phyloP scores from a whole-genome alignment of 805 yeast genomes.

The Starmera pachycereana region DNA sequence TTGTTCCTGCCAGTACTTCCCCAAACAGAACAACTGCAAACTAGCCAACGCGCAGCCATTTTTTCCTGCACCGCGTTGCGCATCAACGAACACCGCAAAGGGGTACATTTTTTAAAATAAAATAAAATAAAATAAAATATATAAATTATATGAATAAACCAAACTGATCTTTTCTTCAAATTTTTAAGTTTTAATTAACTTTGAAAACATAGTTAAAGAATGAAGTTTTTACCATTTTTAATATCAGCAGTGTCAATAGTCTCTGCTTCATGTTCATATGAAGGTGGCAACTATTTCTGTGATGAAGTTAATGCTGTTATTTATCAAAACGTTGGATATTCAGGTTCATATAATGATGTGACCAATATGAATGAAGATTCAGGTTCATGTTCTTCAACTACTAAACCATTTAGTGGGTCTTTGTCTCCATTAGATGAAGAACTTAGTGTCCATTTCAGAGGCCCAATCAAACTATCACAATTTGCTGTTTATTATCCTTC shows the following conservation, averaged over 20 bases:
- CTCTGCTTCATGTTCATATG: constrained; percentile 34
- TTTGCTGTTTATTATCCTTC: constrained; percentile 84
- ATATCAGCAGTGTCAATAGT: constrained; percentile 15
- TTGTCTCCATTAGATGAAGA: constrained; percentile 81
- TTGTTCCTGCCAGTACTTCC: no score
- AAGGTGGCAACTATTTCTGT: constrained; percentile 81
- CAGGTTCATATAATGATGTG: constrained; percentile 77
- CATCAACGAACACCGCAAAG: no score
- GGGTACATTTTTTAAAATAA: no score
- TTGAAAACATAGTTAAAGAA: no score
- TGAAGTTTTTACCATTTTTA: constrained; percentile 9
- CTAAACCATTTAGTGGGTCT: constrained; percentile 54
- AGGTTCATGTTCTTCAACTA: constrained; percentile 59
- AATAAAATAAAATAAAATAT: no score
- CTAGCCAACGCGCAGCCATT: no score
- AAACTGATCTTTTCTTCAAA: no score
- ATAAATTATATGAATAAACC: no score
- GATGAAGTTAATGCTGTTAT: constrained; percentile 52
- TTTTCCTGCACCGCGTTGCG: no score
- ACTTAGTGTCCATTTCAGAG: constrained; percentile 82
- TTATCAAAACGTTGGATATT: constrained; percentile 68
- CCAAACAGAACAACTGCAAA: no score
- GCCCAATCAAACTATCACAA: constrained; percentile 70
- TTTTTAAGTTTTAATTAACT: no score
- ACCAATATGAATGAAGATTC: constrained; percentile 62